Conservation (phyloP, 495 filamentous ascomycete genomes). For the Rhizodiscina lignyota region DNA sequence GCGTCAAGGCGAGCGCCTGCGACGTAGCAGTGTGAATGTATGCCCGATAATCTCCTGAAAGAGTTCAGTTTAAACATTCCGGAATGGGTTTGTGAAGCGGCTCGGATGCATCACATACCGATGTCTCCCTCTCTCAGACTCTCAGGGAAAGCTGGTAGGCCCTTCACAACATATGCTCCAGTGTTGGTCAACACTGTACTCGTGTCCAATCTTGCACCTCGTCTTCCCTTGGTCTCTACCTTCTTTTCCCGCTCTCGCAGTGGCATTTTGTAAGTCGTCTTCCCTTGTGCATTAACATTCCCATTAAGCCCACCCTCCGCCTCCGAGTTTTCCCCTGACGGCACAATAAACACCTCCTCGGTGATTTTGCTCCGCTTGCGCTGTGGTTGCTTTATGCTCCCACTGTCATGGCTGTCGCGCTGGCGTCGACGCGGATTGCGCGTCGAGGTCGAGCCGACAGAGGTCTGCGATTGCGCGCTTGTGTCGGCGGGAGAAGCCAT, state of each 20-base stretch:
- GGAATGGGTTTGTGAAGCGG: constrained; percentile 9
- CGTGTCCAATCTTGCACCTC: too few relatives aligned
- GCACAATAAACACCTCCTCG: background rate
- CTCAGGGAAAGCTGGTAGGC: constrained; percentile 66
- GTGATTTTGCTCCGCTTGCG: background rate
- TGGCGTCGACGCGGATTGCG: background rate
- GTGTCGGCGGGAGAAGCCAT: too few relatives aligned
- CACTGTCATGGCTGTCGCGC: background rate
- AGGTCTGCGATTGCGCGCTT: too few relatives aligned
- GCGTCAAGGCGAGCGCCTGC: constrained; percentile 65
- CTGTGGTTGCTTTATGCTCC: background rate
- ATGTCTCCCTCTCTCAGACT: too few relatives aligned
- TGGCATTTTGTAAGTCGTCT: too few relatives aligned
- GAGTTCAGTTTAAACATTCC: constrained; percentile 4
- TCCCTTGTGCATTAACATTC: too few relatives aligned
- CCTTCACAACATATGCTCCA: constrained; percentile 70
- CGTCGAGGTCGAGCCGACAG: background rate
- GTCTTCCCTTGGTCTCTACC: too few relatives aligned
- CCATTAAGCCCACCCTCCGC: too few relatives aligned
- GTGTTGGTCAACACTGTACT: constrained; percentile 74
- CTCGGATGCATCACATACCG: constrained; percentile 7
- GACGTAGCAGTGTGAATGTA: constrained; percentile 8
- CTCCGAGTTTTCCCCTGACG: too few relatives aligned
- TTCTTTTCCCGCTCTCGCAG: too few relatives aligned
- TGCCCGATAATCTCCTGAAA: constrained; percentile 12